Evolutionary conservation across 306 rosid genomes (phyloP).

Genomic region (Styphnolobium japonicum): DNA sequence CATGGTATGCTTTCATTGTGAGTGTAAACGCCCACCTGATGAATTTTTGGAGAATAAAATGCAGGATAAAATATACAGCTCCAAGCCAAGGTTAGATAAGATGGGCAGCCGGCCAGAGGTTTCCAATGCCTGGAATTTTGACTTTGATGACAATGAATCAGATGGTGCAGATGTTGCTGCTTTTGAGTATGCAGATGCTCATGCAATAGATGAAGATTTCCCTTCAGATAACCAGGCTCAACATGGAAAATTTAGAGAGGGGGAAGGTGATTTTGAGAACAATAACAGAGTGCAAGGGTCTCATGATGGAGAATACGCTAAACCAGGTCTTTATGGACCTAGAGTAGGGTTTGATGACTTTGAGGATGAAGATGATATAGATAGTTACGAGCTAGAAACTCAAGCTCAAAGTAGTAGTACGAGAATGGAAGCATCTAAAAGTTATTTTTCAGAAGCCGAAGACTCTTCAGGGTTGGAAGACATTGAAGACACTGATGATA

Average conservation of each 20-base stretch:
- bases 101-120: slow-evolving; percentile 51
- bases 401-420: slow-evolving; percentile 33
- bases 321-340: slow-evolving; percentile 45
- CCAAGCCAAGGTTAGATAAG: slow-evolving; percentile 53
- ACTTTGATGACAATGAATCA: slow-evolving; percentile 94
- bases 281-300: slow-evolving; percentile 42
- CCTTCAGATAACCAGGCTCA: slow-evolving; percentile 42
- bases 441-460: slow-evolving; percentile 56
- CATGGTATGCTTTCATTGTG: slow-evolving; percentile 89
- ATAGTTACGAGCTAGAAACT: slow-evolving; percentile 78
- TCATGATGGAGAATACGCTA: slow-evolving; percentile 46
- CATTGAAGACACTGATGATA: slow-evolving; percentile 30
- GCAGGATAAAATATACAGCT: slow-evolving; percentile 53
- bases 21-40: slow-evolving; percentile 93
- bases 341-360: slow-evolving; percentile 89
- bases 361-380: slow-evolving; percentile 87
- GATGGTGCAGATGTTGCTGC: slow-evolving; percentile 98
- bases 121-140: slow-evolving; percentile 95
- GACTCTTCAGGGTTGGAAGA: slow-evolving; percentile 53
- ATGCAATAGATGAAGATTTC: slow-evolving; percentile 44
- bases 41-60: slow-evolving; percentile 62
- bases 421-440: slow-evolving; percentile 42
- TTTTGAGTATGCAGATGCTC: slow-evolving; percentile 89
- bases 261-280: slow-evolving; percentile 47
- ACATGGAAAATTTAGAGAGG: slow-evolving; percentile 42